phyloP scores from a whole-genome alignment of 2,329 filamentous ascomycete species.

The Coniochaeta prunicola region DNA sequence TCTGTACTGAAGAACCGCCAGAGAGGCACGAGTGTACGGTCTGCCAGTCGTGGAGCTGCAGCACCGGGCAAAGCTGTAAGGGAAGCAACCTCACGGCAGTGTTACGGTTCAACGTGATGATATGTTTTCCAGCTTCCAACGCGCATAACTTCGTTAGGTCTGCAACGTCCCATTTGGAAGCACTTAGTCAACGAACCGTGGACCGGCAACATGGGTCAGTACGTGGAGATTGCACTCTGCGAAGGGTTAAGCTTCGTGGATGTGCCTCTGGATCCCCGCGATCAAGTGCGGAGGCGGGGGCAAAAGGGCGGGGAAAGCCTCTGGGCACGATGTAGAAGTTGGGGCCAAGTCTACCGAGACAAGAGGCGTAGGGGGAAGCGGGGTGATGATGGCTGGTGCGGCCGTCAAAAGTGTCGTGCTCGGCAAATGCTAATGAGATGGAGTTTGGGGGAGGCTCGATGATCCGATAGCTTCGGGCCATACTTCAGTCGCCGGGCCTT shows the following conservation, averaged over 20 bases:
- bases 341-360: background rate
- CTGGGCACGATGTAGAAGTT: background rate
- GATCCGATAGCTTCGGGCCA: background rate
- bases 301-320: background rate
- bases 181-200: background rate
- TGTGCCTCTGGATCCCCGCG: background rate
- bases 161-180: background rate
- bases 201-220: background rate
- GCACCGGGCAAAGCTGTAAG: too few relatives aligned
- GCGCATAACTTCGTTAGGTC: background rate
- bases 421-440: background rate
- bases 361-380: background rate
- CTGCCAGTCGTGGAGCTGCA: constrained; percentile 24
- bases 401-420: background rate
- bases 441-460: background rate
- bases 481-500: background rate
- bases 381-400: background rate
- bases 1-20: constrained; percentile 8
- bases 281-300: background rate
- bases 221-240: background rate
- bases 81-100: background rate
- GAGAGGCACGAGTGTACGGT: constrained; percentile 28
- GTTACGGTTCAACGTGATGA: background rate
- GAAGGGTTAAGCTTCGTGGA: background rate
- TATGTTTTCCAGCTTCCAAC: background rate